Evolutionary conservation across 1,284 basidiomycete species (phyloP).

Genomic region (Ustilago loliicola): DNA sequence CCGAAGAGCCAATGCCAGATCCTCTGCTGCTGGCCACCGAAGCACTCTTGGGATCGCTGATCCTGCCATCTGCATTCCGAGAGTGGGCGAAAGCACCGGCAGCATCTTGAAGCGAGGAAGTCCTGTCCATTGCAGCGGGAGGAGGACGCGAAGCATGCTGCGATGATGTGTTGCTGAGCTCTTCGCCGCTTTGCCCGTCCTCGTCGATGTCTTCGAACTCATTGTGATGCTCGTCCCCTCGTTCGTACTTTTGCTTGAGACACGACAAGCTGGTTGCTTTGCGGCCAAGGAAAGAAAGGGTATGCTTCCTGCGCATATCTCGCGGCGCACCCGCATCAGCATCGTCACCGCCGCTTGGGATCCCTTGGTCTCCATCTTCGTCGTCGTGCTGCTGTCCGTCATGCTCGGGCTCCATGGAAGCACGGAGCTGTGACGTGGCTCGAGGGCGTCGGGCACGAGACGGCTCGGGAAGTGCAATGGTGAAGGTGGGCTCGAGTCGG

Average conservation of each 20-base stretch:
- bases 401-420: slow-evolving; percentile 12
- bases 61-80: slow-evolving; percentile 7
- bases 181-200: slow-evolving; percentile 34
- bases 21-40: slow-evolving; percentile 33
- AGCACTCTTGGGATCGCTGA: slow-evolving; percentile 14
- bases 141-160: slow-evolving; percentile 14
- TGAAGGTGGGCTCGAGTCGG: slow-evolving; percentile 43
- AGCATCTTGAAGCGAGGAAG: slow-evolving; percentile 25
- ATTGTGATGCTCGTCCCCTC: slow-evolving; percentile 34
- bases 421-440: slow-evolving; percentile 9
- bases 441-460: slow-evolving; percentile 31
- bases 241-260: slow-evolving; percentile 66
- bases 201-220: slow-evolving; percentile 52
- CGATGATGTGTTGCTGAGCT: slow-evolving; percentile 13
- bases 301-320: slow-evolving; percentile 69
- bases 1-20: slow-evolving; percentile 35
- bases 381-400: slow-evolving; percentile 18
- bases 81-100: slow-evolving; percentile 1
- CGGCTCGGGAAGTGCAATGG: slow-evolving; percentile 43
- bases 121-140: slow-evolving; percentile 16
- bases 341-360: slow-evolving; percentile 10
- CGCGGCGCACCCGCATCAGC: slow-evolving; percentile 11
- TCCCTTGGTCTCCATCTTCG: slow-evolving; percentile 5
- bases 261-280: slow-evolving; percentile 72
- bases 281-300: slow-evolving; percentile 72